Evolutionary conservation across 495 filamentous ascomycete species (phyloP).

Genomic region (Lophiostoma macrostomum): DNA sequence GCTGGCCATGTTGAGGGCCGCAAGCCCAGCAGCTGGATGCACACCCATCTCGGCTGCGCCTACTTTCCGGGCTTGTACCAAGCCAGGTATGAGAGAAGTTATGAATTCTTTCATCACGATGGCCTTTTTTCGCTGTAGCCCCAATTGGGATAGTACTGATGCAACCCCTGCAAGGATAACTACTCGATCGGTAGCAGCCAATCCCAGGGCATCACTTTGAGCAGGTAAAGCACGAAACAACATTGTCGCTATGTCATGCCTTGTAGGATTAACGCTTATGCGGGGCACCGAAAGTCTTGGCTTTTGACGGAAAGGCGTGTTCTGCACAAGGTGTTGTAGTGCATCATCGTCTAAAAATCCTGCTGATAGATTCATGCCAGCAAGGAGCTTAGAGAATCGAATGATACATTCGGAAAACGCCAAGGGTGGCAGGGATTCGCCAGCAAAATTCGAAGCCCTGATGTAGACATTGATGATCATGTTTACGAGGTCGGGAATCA

Average conservation of each 20-base stretch:
- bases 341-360: constrained; percentile 66
- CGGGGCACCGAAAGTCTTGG: constrained; percentile 37
- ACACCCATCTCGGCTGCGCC: constrained; percentile 93
- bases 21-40: constrained; percentile 70
- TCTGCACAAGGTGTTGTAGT: constrained; percentile 47
- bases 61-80: constrained; percentile 88
- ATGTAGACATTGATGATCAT: constrained; percentile 80
- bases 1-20: constrained; percentile 54
- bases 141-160: constrained; percentile 72
- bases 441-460: constrained; percentile 67
- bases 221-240: constrained; percentile 72
- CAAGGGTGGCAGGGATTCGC: constrained; percentile 76
- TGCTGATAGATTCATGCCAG: constrained; percentile 64
- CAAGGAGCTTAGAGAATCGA: constrained; percentile 70
- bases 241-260: constrained; percentile 65
- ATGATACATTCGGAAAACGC: constrained; percentile 80
- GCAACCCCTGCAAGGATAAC: constrained; percentile 81
- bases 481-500: constrained; percentile 73
- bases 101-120: constrained; percentile 82
- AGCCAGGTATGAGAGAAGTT: constrained; percentile 72
- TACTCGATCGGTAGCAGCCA: constrained; percentile 66
- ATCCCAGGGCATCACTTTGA: constrained; percentile 52
- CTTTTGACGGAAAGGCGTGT: constrained; percentile 25
- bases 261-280: constrained; percentile 51
- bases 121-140: constrained; percentile 79